These are phyloP conservation scores for Ogataea ganodermae DNA, from an alignment of 805 yeast genomes.

Conservation along the genomic window DNA sequence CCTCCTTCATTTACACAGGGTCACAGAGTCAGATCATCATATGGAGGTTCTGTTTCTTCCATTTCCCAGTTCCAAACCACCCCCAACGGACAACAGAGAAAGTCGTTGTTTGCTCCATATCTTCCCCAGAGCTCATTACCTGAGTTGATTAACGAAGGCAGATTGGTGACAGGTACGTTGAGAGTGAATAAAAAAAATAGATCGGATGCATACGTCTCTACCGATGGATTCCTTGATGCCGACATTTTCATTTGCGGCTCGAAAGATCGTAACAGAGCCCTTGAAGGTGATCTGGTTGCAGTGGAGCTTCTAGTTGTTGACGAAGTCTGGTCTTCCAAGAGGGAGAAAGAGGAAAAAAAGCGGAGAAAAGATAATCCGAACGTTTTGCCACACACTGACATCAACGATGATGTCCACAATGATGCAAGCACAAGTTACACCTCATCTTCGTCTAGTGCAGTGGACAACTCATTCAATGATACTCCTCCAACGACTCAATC, in stretches of 20 bases:
- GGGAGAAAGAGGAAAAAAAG: slow-evolving; percentile 96
- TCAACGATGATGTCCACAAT: slow-evolving; percentile 72
- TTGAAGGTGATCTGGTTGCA: slow-evolving; percentile 96
- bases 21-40: slow-evolving; percentile 74
- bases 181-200: slow-evolving; percentile 95
- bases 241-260: slow-evolving; percentile 98
- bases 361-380: slow-evolving; percentile 54
- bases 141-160: slow-evolving; percentile 83
- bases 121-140: slow-evolving; percentile 93
- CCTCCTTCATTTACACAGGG: slow-evolving; percentile 64
- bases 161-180: slow-evolving; percentile 86
- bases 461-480: slow-evolving; percentile 38
- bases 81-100: slow-evolving; percentile 50
- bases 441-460: slow-evolving; percentile 29
- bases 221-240: slow-evolving; percentile 93
- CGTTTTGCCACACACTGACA: slow-evolving; percentile 36
- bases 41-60: slow-evolving; percentile 63
- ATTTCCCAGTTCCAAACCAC: slow-evolving; percentile 38
- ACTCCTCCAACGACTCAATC: slow-evolving; percentile 38
- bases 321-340: slow-evolving; percentile 96
- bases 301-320: slow-evolving; percentile 92
- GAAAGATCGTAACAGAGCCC: slow-evolving; percentile 94
- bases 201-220: slow-evolving; percentile 97
- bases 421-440: slow-evolving; percentile 66
- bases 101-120: slow-evolving; percentile 93